Percentiles rank a stretch among this genome's conserved stretches.
phyloP scores from a whole-genome alignment of 2,329 filamentous ascomycete genomes.

The Fusarium metavorans region DNA sequence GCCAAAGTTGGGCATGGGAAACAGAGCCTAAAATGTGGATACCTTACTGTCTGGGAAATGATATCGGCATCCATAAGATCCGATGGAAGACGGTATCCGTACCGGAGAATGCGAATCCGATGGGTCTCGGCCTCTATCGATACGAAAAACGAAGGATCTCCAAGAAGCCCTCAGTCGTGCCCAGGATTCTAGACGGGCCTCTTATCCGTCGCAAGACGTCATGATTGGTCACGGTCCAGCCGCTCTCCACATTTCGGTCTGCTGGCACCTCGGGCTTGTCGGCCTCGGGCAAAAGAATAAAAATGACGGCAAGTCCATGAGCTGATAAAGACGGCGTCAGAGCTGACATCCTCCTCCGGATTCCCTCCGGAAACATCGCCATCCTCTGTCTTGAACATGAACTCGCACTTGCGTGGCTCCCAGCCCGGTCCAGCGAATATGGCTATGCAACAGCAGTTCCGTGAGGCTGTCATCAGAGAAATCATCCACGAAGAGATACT shows the following conservation, averaged over 20 bases:
- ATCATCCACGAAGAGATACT: constrained; percentile 14
- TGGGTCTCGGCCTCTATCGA: constrained; percentile 7
- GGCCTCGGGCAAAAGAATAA: constrained; percentile 23
- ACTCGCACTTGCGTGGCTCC: not conserved
- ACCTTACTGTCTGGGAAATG: not conserved
- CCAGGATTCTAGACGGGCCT: constrained; percentile 32
- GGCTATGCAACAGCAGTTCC: not conserved
- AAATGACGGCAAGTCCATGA: constrained; percentile 20
- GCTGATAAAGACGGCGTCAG: constrained; percentile 10
- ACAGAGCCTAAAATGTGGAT: constrained; percentile 33
- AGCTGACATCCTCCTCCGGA: constrained; percentile 16
- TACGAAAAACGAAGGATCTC: constrained; percentile 18
- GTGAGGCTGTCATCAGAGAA: constrained; percentile 25
- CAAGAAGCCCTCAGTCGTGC: constrained; percentile 1
- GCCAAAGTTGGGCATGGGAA: constrained; percentile 7
- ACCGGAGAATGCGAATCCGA: constrained; percentile 1
- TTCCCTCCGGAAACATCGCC: constrained; percentile 18
- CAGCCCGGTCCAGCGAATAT: not conserved
- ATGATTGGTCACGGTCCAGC: constrained; percentile 12
- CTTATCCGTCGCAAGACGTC: not conserved
- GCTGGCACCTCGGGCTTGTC: constrained; percentile 26
- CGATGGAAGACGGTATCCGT: not conserved
- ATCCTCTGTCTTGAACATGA: not conserved
- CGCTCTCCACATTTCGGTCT: constrained; percentile 20
- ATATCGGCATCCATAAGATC: not conserved